Percentiles rank a stretch among this genome's conserved stretches.
These are phyloP conservation scores for Chrysoporthe puriensis DNA, from an alignment of 2,329 filamentous ascomycete species.

Conservation along the genomic window DNA sequence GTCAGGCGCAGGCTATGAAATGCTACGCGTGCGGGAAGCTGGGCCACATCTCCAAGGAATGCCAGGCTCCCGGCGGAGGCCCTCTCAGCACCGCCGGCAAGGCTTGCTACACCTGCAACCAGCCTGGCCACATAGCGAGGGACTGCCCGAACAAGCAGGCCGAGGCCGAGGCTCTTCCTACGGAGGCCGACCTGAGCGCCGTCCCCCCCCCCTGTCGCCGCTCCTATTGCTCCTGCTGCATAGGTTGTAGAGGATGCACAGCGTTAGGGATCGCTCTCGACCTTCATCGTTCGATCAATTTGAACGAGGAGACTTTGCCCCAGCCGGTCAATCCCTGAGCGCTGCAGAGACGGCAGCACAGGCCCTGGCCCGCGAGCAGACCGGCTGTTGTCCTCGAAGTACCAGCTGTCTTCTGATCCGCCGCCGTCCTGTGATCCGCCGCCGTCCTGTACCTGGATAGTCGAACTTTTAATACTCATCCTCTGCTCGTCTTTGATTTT, in stretches of 20 bases:
- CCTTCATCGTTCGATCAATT: no score
- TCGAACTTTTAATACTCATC: slow-evolving; percentile 18
- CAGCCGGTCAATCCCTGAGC: neutral
- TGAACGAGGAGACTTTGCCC: no score
- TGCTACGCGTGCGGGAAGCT: slow-evolving; percentile 97
- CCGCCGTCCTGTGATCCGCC: neutral
- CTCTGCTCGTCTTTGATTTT: neutral
- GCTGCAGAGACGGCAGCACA: neutral
- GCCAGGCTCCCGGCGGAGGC: slow-evolving; percentile 94
- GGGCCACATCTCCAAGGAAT: slow-evolving; percentile 90
- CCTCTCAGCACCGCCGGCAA: slow-evolving; percentile 95
- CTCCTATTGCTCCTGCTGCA: slow-evolving; percentile 49
- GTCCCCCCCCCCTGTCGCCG: slow-evolving; percentile 41
- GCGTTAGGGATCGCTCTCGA: neutral
- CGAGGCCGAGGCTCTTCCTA: slow-evolving; percentile 37
- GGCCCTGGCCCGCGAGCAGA: neutral
- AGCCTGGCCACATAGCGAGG: slow-evolving; percentile 93
- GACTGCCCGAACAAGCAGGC: slow-evolving; percentile 79
- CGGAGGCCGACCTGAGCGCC: slow-evolving; percentile 48
- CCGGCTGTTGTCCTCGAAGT: neutral
- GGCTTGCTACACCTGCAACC: slow-evolving; percentile 97
- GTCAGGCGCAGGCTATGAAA: slow-evolving; percentile 98
- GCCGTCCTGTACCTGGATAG: neutral
- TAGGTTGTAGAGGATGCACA: slow-evolving; percentile 29
- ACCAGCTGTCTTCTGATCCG: neutral